These are phyloP conservation scores for Coemansia sp. DNA, from an alignment of 192 early-diverging fungal genomes.

Conservation along the genomic window DNA sequence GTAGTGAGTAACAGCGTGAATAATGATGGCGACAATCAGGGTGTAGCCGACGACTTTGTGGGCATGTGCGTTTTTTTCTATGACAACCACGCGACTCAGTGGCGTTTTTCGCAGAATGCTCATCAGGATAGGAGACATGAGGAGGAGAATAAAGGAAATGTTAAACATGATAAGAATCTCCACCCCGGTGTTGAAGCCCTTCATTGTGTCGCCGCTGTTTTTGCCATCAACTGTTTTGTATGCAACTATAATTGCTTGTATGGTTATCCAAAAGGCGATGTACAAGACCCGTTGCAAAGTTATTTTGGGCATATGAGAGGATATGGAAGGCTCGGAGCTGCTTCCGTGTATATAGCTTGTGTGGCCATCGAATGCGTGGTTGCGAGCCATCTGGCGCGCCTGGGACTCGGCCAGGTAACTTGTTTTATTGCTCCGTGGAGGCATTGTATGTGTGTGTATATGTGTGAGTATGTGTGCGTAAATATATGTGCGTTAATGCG, in stretches of 20 bases:
- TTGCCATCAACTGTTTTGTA: constrained; percentile 51
- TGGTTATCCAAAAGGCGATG: constrained; percentile 55
- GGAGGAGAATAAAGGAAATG: constrained; percentile 57
- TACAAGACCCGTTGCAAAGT: constrained; percentile 40
- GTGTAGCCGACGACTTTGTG: constrained; percentile 74
- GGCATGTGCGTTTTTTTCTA: constrained; percentile 78
- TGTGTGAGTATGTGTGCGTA: too few species aligned
- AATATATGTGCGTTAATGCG: background rate
- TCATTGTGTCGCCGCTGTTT: constrained; percentile 39
- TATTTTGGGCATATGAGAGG: constrained; percentile 21
- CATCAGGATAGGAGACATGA: constrained; percentile 78
- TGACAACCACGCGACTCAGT: constrained; percentile 62
- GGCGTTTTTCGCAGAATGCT: constrained; percentile 66
- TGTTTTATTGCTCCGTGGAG: background rate
- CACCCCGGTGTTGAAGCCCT: constrained; percentile 26
- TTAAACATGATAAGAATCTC: constrained; percentile 50
- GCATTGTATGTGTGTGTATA: background rate
- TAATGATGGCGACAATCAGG: constrained; percentile 62
- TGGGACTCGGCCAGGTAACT: constrained; percentile 4
- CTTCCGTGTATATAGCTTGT: background rate
- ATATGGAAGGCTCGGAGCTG: background rate
- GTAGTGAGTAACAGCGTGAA: constrained; percentile 70
- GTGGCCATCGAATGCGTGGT: constrained; percentile 33
- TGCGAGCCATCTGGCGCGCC: constrained; percentile 26
- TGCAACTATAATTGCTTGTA: constrained; percentile 57